Evolutionary conservation across 768 basidiomycete genomes (phyloP).

Genomic region (Piloderma croceum): DNA sequence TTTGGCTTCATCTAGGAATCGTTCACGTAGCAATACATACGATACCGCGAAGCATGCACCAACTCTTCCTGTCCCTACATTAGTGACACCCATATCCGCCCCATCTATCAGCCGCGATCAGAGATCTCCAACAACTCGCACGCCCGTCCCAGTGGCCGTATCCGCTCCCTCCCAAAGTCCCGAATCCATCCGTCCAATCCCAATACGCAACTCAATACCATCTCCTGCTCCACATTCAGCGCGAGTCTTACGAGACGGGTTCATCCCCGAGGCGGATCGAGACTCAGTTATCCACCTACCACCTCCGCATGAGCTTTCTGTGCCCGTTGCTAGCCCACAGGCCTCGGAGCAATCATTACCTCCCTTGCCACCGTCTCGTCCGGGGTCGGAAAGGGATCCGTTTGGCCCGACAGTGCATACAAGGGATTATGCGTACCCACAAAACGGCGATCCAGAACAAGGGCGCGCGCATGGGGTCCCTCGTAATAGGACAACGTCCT

Average conservation of each 20-base stretch:
- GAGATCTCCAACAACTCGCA: not conserved
- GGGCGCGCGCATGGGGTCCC: constrained; percentile 7
- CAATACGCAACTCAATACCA: constrained; percentile 18
- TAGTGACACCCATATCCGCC: constrained; percentile 8
- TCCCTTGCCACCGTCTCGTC: not conserved
- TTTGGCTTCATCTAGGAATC: no score
- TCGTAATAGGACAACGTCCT: constrained; percentile 15
- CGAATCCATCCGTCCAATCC: constrained; percentile 25
- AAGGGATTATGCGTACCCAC: constrained; percentile 26
- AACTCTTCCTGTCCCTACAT: constrained; percentile 20
- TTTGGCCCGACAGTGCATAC: constrained; percentile 18
- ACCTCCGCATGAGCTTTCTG: constrained; percentile 16
- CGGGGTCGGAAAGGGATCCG: constrained; percentile 5
- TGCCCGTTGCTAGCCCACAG: constrained; percentile 9
- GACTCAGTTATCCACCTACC: constrained; percentile 12
- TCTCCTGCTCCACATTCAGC: constrained; percentile 4
- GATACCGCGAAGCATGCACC: constrained; percentile 13
- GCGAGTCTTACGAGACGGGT: constrained; percentile 18
- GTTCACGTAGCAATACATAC: constrained; percentile 2
- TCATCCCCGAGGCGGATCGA: constrained; percentile 22
- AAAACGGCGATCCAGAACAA: constrained; percentile 5
- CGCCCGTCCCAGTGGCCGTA: constrained; percentile 7
- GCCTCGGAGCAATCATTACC: constrained; percentile 12
- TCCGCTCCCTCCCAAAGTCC: constrained; percentile 11
- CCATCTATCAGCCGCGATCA: constrained; percentile 18